Evolutionary conservation across 257 asterid species (phyloP), one percentile per base, ranked within the genome.

Genomic region (Dorcoceras hygrometricum): DNA sequence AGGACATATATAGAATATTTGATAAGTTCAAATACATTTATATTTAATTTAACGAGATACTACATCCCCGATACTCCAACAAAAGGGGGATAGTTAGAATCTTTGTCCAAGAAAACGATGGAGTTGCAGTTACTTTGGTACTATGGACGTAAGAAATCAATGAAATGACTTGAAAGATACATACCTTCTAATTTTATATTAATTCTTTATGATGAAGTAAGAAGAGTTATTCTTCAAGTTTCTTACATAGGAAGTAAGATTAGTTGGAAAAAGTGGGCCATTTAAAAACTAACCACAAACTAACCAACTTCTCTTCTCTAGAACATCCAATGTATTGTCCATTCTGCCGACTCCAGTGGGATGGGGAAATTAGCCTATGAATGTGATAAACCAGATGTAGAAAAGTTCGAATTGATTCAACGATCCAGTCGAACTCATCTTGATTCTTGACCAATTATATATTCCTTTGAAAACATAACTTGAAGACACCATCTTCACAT

Each of bases 161-260:
- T 4, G 10, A 7, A 5, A 56, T 34, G 27, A 11, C 23, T 50
- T 2, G 23, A 12, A 1, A 28, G 12, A 6, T 11, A 36, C 48
- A 36, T 36, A 9, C 48, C 48, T 36, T 36, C 18, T 36, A 10
- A n/a, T 18, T 8, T 8, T 24, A n/a, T 24, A 57, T 8, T 11
- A 7, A 24, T 24, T 9, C 4, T 9, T 23, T 6, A 27, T 18
- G 18, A 27, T 28, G 25, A 24, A n/a, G 57, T 56, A 8, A 19
- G 24, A 26, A 26, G 36, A 18, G 61, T 3, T 19, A 57, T 24
- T 72, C 59, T 10, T 43, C 34, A 46, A 57, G 7, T 53, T 12
- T 66, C 82, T 77, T 78, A 51, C 65, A 34, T 29, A 16, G 55
- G 65, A 81, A 73, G 75, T 57, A 56, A 76, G 9, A 46, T 19